Conservation (phyloP, 225 moss, liverwort and hornwort genomes). For the Sphagnum tenellum region DNA sequence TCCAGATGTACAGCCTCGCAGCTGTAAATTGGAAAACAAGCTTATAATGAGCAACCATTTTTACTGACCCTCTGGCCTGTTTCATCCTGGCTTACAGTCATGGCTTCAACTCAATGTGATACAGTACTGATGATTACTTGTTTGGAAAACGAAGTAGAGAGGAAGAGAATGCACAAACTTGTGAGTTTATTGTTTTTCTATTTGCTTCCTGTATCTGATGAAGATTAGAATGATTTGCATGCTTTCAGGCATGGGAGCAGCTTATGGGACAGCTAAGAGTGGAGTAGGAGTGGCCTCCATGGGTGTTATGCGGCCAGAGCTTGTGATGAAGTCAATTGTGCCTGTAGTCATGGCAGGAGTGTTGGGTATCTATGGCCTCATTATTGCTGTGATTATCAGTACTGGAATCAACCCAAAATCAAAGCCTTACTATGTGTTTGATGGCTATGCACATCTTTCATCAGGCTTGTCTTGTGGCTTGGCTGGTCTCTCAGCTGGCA, state of each 20-base stretch:
- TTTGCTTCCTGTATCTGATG: not conserved
- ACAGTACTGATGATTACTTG: too few relatives aligned
- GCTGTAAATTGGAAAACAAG: too few relatives aligned
- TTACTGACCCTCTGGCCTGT: too few relatives aligned
- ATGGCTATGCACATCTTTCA: constrained; percentile 7
- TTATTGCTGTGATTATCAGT: constrained; percentile 10
- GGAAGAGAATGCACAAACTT: too few relatives aligned
- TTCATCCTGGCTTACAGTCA: too few relatives aligned
- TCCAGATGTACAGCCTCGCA: too few relatives aligned
- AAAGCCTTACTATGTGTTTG: constrained; percentile 6
- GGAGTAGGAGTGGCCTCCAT: constrained; percentile 9
- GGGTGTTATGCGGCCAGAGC: constrained; percentile 7
- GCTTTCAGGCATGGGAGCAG: constrained; percentile 4
- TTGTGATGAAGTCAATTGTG: constrained; percentile 7
- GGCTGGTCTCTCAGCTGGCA: constrained; percentile 4
- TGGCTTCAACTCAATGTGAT: too few relatives aligned
- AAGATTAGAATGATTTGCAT: too few relatives aligned
- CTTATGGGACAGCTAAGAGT: constrained; percentile 8
- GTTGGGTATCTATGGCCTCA: constrained; percentile 6
- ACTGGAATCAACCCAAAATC: constrained; percentile 7
- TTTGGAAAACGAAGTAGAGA: too few relatives aligned
- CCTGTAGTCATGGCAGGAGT: constrained; percentile 9
- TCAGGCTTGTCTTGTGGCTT: constrained; percentile 7
- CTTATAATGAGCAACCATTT: too few relatives aligned
- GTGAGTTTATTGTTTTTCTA: not conserved